These are phyloP conservation scores for Mycena alexandri DNA, from an alignment of 768 basidiomycete genomes.

Conservation along the genomic window DNA sequence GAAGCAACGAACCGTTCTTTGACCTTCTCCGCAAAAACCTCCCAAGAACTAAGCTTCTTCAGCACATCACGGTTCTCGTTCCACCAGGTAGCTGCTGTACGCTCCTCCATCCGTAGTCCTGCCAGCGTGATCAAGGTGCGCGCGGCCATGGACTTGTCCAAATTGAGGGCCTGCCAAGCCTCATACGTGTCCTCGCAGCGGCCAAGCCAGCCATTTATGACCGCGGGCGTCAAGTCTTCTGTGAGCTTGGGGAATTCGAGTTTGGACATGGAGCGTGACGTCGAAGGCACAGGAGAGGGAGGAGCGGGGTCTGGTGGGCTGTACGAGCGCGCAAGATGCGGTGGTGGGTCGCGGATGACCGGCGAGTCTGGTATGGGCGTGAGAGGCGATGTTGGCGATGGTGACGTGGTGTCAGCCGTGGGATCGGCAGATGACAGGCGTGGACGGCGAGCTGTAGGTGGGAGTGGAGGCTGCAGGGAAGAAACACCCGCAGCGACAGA, in stretches of 20 bases:
- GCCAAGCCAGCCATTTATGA: slow-evolving; percentile 12
- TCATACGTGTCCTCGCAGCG: slow-evolving; percentile 12
- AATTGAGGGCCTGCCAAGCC: slow-evolving; percentile 10
- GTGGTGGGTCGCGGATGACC: neutral
- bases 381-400: neutral
- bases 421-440: slow-evolving; percentile 5
- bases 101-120: neutral
- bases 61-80: neutral
- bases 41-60: neutral
- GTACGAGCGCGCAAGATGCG: neutral
- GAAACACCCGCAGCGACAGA: neutral
- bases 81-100: neutral
- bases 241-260: slow-evolving; percentile 20
- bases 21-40: slow-evolving; percentile 3
- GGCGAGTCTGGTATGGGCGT: slow-evolving; percentile 3
- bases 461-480: slow-evolving; percentile 13
- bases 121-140: slow-evolving; percentile 6
- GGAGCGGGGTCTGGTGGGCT: neutral
- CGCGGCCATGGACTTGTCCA: neutral
- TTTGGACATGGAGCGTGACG: slow-evolving; percentile 5
- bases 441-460: slow-evolving; percentile 1
- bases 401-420: slow-evolving; percentile 10
- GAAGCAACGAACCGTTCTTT: slow-evolving; percentile 17
- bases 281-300: neutral
- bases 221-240: neutral